Evolutionary conservation across 2,329 filamentous ascomycete genomes (phyloP).

Genomic region (Colletotrichum aenigma): DNA sequence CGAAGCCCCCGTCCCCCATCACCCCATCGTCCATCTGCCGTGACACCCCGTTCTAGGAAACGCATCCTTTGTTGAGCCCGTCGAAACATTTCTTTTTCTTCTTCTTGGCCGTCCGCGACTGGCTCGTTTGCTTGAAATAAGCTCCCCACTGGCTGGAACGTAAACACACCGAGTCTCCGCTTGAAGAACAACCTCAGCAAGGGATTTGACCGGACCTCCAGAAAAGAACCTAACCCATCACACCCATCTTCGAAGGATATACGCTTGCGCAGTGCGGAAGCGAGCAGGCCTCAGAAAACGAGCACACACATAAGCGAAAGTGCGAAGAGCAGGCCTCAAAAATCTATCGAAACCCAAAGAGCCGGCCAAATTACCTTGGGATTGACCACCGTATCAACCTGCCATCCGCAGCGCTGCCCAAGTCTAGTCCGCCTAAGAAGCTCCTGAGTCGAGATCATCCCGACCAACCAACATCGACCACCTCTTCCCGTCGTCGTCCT

Average conservation of each 20-base stretch:
- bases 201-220: neutral
- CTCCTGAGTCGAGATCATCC: neutral
- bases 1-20: neutral
- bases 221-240: neutral
- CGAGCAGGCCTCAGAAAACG: neutral
- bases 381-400: neutral
- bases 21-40: neutral
- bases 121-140: neutral
- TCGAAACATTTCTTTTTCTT: neutral
- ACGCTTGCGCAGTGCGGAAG: neutral
- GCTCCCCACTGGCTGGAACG: slow-evolving; percentile 4
- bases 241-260: neutral
- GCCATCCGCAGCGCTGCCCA: neutral
- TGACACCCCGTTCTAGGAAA: neutral
- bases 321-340: slow-evolving; percentile 12
- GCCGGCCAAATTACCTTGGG: neutral
- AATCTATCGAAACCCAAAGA: neutral
- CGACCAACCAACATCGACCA: neutral
- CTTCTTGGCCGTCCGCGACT: neutral
- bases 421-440: neutral
- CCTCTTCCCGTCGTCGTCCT: neutral
- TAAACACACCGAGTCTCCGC: neutral
- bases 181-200: neutral
- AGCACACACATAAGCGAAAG: neutral
- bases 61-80: neutral